A percentile compares a stretch with the other conserved stretches of the same genome.
phyloP scores from a whole-genome alignment of 768 basidiomycete genomes.

The Sutorius australiensis region DNA sequence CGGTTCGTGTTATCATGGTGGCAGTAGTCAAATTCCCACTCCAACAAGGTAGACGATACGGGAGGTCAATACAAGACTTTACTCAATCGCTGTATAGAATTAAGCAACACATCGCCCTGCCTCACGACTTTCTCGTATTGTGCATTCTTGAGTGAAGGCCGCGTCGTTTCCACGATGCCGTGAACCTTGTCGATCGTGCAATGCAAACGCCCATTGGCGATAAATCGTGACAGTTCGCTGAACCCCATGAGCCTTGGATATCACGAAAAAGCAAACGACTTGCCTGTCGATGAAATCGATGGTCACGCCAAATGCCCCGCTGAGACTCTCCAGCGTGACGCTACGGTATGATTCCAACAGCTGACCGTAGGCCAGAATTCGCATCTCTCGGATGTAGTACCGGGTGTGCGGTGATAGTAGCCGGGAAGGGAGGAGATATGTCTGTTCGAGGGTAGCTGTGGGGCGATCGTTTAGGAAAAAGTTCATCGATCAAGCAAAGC shows the following conservation, averaged over 20 bases:
- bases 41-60: background rate
- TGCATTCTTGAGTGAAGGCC: slow-evolving; percentile 70
- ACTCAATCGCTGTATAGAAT: slow-evolving; percentile 83
- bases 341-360: slow-evolving; percentile 89
- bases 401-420: slow-evolving; percentile 82
- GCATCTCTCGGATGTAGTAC: slow-evolving; percentile 93
- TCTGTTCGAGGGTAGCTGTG: slow-evolving; percentile 83
- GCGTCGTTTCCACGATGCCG: slow-evolving; percentile 88
- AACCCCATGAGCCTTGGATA: background rate
- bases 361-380: slow-evolving; percentile 89
- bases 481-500: slow-evolving; percentile 8
- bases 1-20: background rate
- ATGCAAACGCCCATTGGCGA: slow-evolving; percentile 79
- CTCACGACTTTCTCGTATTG: slow-evolving; percentile 93
- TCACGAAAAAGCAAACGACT: slow-evolving; percentile 29
- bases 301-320: slow-evolving; percentile 84
- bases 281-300: slow-evolving; percentile 84
- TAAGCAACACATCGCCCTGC: slow-evolving; percentile 86
- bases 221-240: slow-evolving; percentile 90
- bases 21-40: background rate
- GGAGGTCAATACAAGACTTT: slow-evolving; percentile 67
- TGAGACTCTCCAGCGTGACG: slow-evolving; percentile 83
- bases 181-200: slow-evolving; percentile 94
- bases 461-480: background rate
- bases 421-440: slow-evolving; percentile 82